Conservation (phyloP, 768 basidiomycete genomes). For the Scleroderma bovista region DNA sequence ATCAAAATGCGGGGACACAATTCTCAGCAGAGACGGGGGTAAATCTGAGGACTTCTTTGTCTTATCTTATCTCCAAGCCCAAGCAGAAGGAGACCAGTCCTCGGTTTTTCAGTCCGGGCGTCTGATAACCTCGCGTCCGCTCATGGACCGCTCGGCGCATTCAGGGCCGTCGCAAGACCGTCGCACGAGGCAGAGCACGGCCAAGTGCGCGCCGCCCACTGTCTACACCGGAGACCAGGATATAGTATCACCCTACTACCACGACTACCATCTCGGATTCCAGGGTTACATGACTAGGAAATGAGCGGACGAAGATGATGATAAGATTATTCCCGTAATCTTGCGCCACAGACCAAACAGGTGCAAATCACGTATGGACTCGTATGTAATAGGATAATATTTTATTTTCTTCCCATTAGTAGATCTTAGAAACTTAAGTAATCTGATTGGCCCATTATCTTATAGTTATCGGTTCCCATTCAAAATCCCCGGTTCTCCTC, state of each 20-base stretch:
- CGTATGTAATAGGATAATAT: neutral
- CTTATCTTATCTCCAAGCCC: neutral
- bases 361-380: neutral
- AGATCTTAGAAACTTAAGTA: conserved; percentile 24
- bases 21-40: too few relatives aligned
- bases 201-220: too few relatives aligned
- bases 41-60: too few relatives aligned
- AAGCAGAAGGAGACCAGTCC: neutral
- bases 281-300: too few relatives aligned
- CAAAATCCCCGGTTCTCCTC: conserved; percentile 23
- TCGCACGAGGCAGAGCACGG: neutral
- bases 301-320: neutral
- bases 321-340: neutral
- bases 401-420: conserved; percentile 1
- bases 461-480: conserved; percentile 35
- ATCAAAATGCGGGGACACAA: too few relatives aligned
- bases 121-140: neutral
- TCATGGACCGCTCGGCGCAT: neutral
- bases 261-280: too few relatives aligned
- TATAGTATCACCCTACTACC: neutral
- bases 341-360: neutral
- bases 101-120: neutral
- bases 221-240: neutral
- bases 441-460: conserved; percentile 36
- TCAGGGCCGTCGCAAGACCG: neutral